Percentiles rank a stretch among this genome's conserved stretches.
Conservation (phyloP, 495 filamentous ascomycete genomes). For the Neurospora sp. region DNA sequence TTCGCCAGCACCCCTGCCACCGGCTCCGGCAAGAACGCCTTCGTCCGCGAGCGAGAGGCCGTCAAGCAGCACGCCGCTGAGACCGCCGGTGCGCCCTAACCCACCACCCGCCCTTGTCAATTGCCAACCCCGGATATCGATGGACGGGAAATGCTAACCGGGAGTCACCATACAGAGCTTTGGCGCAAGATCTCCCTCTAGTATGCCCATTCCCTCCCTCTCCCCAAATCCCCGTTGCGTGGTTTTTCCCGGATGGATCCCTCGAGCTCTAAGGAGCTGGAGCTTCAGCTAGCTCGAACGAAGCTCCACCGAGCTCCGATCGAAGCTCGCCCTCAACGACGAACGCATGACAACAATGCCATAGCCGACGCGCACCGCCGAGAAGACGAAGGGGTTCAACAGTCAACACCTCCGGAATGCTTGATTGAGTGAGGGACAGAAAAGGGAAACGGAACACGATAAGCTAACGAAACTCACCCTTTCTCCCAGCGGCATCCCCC, state of each 20-base stretch:
- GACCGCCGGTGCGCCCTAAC: slow-evolving; percentile 56
- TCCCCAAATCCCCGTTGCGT: slow-evolving; percentile 6
- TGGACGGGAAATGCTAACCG: slow-evolving; percentile 6
- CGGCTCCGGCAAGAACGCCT: slow-evolving; percentile 66
- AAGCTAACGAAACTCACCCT: slow-evolving; percentile 9
- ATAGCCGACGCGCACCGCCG: neutral
- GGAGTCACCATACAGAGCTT: slow-evolving; percentile 49
- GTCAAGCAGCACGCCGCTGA: slow-evolving; percentile 78
- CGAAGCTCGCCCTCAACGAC: neutral
- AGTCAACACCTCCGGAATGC: neutral
- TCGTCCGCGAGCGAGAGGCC: slow-evolving; percentile 73
- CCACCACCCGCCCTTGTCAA: neutral
- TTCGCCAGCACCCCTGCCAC: slow-evolving; percentile 40
- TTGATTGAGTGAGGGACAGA: neutral
- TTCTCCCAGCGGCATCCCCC: slow-evolving; percentile 51
- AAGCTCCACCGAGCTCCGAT: neutral
- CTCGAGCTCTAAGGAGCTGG: neutral
- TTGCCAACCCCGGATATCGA: neutral
- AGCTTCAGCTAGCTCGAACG: neutral
- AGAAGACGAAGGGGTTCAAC: neutral
- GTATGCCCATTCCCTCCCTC: slow-evolving; percentile 41
- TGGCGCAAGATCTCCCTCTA: slow-evolving; percentile 92
- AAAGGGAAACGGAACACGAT: slow-evolving; percentile 3
- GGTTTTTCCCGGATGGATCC: slow-evolving; percentile 17
- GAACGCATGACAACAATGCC: neutral